Base-by-base conservation (phyloP, 257 asterid species). In the Apocynum venetum region DNA sequence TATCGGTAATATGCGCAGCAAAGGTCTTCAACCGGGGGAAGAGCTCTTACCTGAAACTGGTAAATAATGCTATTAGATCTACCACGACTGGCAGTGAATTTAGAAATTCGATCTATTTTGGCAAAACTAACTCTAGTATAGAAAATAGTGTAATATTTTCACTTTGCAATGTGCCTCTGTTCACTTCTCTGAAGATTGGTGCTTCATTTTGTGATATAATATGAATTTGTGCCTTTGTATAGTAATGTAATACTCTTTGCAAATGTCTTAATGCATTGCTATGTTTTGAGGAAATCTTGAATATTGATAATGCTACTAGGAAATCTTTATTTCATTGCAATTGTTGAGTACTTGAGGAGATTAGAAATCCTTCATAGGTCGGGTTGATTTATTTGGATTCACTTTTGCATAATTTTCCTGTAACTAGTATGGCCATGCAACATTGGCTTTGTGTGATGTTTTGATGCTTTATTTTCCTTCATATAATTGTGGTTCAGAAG, bases 1-100 rank as follows among this genome's bases (percentile, higher is more conserved):
- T 87, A 87, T 96, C 47, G 91, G 92, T 77, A 48, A 82, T 80
- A 96, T 93, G 98, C 98, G 97, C 80, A 96, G 97, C 88, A 89
- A 84, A 71, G 98, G 99, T 85, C 92, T 88, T 86, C 98, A 90
- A 84, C 97, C 96, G 1, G 89, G 92, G 85, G 98, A 96, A 77
- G 98, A 93, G 83, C 87, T 93, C 80, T 87, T 96, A 79, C 97
- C 99, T 49, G 97, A 91, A 75, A 75, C 80, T 75, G 93, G 97
- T 91, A 80, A 78, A 87, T 59, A 10, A 1, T 35, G 46, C 35
- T 57, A 31, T 3, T 41, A 9, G 66, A 20, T 68, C 64, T 55
- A 9, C 4, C 5, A 67, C 20, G 13, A 67, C 6, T 41, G 36
- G 35, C 10, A 67, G 31, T 10, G 11, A 38, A 14, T 67, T 8